Base-by-base conservation (phyloP, 1,284 basidiomycete species). In the Athelia sp. region DNA sequence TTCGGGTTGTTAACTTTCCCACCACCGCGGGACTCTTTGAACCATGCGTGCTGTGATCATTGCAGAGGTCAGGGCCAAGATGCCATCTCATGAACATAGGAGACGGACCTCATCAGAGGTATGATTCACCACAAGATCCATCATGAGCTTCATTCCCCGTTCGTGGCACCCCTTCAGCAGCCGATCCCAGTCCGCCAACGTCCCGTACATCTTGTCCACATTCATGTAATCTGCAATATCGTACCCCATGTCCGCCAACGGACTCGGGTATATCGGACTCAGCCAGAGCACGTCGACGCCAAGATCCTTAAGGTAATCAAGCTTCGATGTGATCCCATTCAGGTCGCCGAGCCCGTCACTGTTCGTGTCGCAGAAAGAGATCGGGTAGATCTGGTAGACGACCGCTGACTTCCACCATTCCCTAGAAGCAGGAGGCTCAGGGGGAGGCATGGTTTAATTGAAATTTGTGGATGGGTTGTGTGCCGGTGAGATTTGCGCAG, bases 111-210 rank as follows among this genome's bases (percentile, higher is more conserved):
- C 78, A 65, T 87, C 82, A 2, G 84, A 88, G 4, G 81, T 82
- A 64, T 90, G 88, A 64, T 90, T 91, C n/a, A 86, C 81, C 24
- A 90, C 88, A 2, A 91, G 77, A 62, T 90, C 87, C 73, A 90
- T 85, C 74, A 90, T 78, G 45, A 88, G 71, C 58, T 85, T 87
- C 78, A 91, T 83, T 0, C 79, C 83, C 42, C 80, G 75, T 19
- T 72, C 63, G 54, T 90, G 84, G 43, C 81, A 73, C 4, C 75
- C 79, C 18, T 71, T 61, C 47, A 85, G 66, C 45, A 90, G 72
- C 14, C 64, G 71, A 56, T 90, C 85, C 77, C 84, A 87, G 58
- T 91, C 86, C 3, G 71, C 73, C n/a, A 90, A 62, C 0, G 83
- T 85, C 9, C 88, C 88, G 64, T 87, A 92, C 45, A 76, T 69